These are phyloP conservation scores for Mycocentrospora acerina DNA, from an alignment of 2,329 filamentous ascomycete genomes.

Conservation along the genomic window DNA sequence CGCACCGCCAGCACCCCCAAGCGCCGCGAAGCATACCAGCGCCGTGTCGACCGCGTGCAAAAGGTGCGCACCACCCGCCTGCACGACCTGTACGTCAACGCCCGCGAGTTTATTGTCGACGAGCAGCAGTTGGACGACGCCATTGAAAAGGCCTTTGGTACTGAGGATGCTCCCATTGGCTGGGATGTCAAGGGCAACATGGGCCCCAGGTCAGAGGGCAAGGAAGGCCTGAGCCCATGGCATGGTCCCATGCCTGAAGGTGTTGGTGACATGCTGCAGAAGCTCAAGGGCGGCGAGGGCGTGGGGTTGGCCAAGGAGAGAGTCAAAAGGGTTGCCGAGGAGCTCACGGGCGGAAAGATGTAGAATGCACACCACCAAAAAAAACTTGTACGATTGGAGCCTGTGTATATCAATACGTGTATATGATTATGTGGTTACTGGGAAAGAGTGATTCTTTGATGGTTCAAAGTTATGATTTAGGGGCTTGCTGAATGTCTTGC, in stretches of 20 bases:
- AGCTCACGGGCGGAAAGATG: constrained; percentile 66
- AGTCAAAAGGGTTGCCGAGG: constrained; percentile 65
- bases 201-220: constrained; percentile 17
- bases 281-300: constrained; percentile 39
- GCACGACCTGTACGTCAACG: constrained; percentile 87
- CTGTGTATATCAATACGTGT: too few relatives aligned
- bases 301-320: constrained; percentile 56
- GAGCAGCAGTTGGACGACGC: constrained; percentile 73
- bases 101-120: constrained; percentile 80
- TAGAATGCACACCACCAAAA: constrained; percentile 9
- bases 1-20: constrained; percentile 24
- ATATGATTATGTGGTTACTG: too few relatives aligned
- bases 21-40: constrained; percentile 39
- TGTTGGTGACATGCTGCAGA: constrained; percentile 34
- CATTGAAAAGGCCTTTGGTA: constrained; percentile 75
- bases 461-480: too few relatives aligned
- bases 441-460: too few relatives aligned
- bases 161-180: constrained; percentile 52
- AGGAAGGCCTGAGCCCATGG: constrained; percentile 36
- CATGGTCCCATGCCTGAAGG: constrained; percentile 33
- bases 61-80: constrained; percentile 68
- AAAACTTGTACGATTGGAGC: too few relatives aligned
- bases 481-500: too few relatives aligned
- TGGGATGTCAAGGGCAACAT: constrained; percentile 30
- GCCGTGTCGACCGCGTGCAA: constrained; percentile 54